Evolutionary conservation across 2,329 filamentous ascomycete genomes (phyloP), one percentile per base, ranked within the genome.

Genomic region (Penicillium glabrum): DNA sequence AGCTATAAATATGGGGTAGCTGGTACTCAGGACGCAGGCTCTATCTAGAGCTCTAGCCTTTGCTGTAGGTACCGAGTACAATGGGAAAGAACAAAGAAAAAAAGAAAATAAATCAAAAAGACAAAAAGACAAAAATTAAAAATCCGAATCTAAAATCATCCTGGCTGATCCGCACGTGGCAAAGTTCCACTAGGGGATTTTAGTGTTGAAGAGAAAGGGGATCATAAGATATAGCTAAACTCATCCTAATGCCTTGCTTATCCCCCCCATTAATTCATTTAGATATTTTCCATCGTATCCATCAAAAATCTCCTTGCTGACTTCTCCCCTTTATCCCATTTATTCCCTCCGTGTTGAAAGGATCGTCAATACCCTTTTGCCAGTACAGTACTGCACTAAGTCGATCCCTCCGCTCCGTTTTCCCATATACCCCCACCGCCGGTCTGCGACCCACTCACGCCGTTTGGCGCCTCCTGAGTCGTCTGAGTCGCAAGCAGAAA

Each of bases 161-260:
- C 56, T 56, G 53, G 43, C 48, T 57, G 59, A 61, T 60, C 57
- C 37, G 61, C 61, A 65, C 62, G 62, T 65, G 62, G 62, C 62
- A 61, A 64, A 61, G 53, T 62, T 37, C 57, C 53, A 58, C 57
- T 47, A 46, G 45, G 37, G 29, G 10, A 37, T 21, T 37, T 31
- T 48, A 21, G 45, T 29, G 6, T 47, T 27, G 16, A 23, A 11
- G 27, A 29, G 45, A 29, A 29, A 45, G 14, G 7, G 21, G 13
- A n/a, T 11, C 41, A 23, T 45, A 31, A 31, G 29, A 8, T 14
- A 26, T 21, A 47, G 11, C 6, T 29, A 19, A 19, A 29, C 11
- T 19, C 13, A 19, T 19, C 13, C 26, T 39, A 13, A 45, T 11
- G n/a, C 13, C 24, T n/a, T 26, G 19, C 21, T 44, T 16, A 4